These are phyloP conservation scores for Seiridium unicorne DNA, from an alignment of 2,329 filamentous ascomycete genomes.

Conservation along the genomic window DNA sequence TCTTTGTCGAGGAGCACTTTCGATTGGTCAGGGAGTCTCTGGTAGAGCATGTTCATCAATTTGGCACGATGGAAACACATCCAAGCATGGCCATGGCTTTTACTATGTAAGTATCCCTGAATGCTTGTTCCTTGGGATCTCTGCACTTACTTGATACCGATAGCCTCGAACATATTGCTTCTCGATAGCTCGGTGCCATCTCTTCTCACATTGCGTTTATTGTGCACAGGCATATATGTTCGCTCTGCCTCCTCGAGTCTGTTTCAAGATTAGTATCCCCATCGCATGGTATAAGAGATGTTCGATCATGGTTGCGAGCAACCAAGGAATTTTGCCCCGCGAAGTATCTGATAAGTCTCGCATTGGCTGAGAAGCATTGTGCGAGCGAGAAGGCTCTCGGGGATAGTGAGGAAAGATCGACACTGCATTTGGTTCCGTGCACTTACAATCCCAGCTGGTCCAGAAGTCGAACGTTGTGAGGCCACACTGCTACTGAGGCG, in stretches of 20 bases:
- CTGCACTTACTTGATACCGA: constrained; percentile 9
- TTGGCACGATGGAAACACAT: constrained; percentile 20
- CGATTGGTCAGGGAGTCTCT: constrained; percentile 14
- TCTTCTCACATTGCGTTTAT: constrained; percentile 9
- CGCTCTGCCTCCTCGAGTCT: constrained; percentile 8
- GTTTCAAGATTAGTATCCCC: no score
- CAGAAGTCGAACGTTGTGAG: constrained; percentile 23
- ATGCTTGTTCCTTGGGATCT: constrained; percentile 5
- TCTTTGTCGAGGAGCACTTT: constrained; percentile 11
- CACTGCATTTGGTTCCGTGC: no score
- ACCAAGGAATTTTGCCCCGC: no score
- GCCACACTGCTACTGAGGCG: constrained; percentile 20
- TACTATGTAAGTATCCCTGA: background rate
- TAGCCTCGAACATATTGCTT: constrained; percentile 13
- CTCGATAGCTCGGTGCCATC: constrained; percentile 10
- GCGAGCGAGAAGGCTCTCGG: no score
- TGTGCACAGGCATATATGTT: constrained; percentile 11
- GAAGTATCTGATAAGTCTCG: no score
- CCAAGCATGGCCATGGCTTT: constrained; percentile 21
- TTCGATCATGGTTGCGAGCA: no score
- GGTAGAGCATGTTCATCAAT: constrained; percentile 19
- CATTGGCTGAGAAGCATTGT: no score
- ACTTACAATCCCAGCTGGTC: constrained; percentile 21
- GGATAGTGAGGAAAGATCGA: no score
- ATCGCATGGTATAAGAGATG: no score